Conservation (phyloP, 2,329 filamentous ascomycete genomes). For the Arthrobotrys megalospora region DNA sequence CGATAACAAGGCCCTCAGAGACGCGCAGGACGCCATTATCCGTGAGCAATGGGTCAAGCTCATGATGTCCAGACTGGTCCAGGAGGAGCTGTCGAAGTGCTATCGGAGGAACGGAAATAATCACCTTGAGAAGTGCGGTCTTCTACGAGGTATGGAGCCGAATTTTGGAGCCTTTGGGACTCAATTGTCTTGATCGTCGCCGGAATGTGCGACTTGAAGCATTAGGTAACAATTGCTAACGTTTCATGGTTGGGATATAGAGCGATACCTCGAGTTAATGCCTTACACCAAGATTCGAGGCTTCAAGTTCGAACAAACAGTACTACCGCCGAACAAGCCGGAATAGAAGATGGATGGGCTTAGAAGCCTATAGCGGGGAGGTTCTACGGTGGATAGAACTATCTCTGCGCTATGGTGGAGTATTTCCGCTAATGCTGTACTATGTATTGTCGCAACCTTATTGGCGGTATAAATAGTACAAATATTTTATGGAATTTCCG, state of each 20-base stretch:
- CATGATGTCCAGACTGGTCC: conserved; percentile 88
- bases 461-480: conserved; percentile 15
- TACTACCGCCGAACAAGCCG: conserved; percentile 29
- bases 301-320: conserved; percentile 76
- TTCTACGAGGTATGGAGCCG: conserved; percentile 79
- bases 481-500: neutral
- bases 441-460: conserved; percentile 23
- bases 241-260: conserved; percentile 68
- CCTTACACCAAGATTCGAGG: conserved; percentile 83
- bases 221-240: conserved; percentile 1
- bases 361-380: neutral
- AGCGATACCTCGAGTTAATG: conserved; percentile 83
- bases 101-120: conserved; percentile 88
- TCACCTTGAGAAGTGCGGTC: conserved; percentile 88
- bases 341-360: conserved; percentile 20
- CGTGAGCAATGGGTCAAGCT: conserved; percentile 89
- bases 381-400: neutral
- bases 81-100: conserved; percentile 88
- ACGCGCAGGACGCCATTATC: conserved; percentile 84
- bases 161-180: neutral
- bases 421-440: neutral
- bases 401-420: neutral
- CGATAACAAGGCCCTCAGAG: conserved; percentile 84
- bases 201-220: neutral
- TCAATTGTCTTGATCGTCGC: neutral